Evolutionary conservation across 2,329 filamentous ascomycete species (phyloP).

Genomic region (Epicoccum nigrum): DNA sequence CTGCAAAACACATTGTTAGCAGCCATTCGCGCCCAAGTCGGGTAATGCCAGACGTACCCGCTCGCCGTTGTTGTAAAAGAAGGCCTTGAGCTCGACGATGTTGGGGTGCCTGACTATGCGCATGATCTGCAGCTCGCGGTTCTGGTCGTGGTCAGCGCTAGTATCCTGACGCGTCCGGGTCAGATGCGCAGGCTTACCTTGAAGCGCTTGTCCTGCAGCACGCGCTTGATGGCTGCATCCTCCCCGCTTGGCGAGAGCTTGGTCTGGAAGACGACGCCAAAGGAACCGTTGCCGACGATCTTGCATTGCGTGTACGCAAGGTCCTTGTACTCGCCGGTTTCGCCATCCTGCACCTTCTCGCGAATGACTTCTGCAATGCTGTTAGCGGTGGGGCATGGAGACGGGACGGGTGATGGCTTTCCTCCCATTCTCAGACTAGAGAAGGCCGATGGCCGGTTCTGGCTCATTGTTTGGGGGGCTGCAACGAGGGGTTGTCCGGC

Average conservation of each 20-base stretch:
- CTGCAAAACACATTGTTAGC: conserved; percentile 46
- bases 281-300: conserved; percentile 98
- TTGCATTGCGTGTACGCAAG: conserved; percentile 99
- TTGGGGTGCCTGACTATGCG: conserved; percentile 98
- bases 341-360: conserved; percentile 97
- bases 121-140: conserved; percentile 99
- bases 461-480: conserved; percentile 70
- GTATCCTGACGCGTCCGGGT: conserved; percentile 8
- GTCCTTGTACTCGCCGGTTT: conserved; percentile 95
- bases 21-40: conserved; percentile 23
- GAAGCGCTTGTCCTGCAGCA: conserved; percentile 98
- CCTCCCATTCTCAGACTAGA: conserved; percentile 93
- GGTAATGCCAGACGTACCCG: conserved; percentile 67
- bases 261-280: conserved; percentile 98
- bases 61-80: conserved; percentile 99
- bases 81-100: conserved; percentile 98
- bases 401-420: conserved; percentile 59
- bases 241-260: conserved; percentile 97
- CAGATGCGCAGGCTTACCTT: conserved; percentile 68
- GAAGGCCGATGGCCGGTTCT: conserved; percentile 90
- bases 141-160: conserved; percentile 63
- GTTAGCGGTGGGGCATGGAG: conserved; percentile 42
- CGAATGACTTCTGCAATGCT: conserved; percentile 83
- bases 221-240: conserved; percentile 98
- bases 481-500: conserved; percentile 35